phyloP scores from a whole-genome alignment of 306 rosid species.

The Pterocarpus santalinus region DNA sequence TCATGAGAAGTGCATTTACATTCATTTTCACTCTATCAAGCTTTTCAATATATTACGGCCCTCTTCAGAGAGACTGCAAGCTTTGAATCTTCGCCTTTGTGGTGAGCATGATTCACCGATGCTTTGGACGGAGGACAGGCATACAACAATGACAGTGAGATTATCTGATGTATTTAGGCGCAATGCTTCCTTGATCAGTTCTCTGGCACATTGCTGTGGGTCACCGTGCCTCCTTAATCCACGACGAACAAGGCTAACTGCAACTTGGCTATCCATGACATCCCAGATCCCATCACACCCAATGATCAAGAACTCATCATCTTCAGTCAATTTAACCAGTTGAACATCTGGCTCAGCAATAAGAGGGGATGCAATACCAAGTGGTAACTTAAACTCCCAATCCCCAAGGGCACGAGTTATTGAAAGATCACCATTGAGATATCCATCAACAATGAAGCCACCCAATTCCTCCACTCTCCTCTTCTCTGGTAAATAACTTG shows the following conservation, averaged over 20 bases:
- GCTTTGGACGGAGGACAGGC: conserved; percentile 65
- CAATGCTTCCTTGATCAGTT: conserved; percentile 81
- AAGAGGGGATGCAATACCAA: conserved; percentile 79
- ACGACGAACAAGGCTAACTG: conserved; percentile 89
- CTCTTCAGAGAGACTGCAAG: conserved; percentile 68
- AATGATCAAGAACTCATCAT: conserved; percentile 87
- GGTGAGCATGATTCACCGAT: conserved; percentile 58
- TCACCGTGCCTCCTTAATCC: conserved; percentile 85
- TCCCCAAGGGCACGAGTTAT: conserved; percentile 93
- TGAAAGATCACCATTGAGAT: conserved; percentile 73
- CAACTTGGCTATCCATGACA: conserved; percentile 78
- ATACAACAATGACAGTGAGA: conserved; percentile 81
- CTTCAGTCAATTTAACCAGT: conserved; percentile 67
- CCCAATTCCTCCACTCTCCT: conserved; percentile 78
- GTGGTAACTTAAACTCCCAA: conserved; percentile 78
- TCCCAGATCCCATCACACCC: conserved; percentile 98
- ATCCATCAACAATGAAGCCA: conserved; percentile 63
- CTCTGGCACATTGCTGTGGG: conserved; percentile 82
- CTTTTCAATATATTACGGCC: conserved; percentile 66
- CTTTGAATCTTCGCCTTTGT: conserved; percentile 66
- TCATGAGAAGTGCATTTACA: conserved; percentile 46
- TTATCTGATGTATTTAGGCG: conserved; percentile 77
- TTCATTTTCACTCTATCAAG: conserved; percentile 69
- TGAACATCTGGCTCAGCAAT: conserved; percentile 89
- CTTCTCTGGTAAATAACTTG: conserved; percentile 66